These are phyloP conservation scores for Phoma sp. DNA, from an alignment of 2,329 filamentous ascomycete species.

Conservation along the genomic window DNA sequence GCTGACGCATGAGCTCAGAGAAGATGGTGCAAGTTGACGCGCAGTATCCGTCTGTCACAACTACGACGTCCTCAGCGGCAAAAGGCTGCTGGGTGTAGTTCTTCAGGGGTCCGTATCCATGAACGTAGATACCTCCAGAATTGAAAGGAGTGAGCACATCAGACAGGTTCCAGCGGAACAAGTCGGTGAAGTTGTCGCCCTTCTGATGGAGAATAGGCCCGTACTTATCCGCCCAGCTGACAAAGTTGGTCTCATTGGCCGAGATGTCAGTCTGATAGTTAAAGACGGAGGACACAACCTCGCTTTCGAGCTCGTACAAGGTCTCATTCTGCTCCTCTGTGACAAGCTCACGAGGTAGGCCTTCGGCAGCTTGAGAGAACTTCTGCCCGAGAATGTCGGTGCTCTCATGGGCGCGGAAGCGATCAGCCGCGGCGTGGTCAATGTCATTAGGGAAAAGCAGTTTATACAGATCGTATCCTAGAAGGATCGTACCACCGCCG, in stretches of 20 bases:
- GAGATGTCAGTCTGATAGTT: constrained; percentile 56
- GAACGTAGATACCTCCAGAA: constrained; percentile 42
- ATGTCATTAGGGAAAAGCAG: constrained; percentile 58
- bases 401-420: constrained; percentile 58
- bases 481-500: constrained; percentile 63
- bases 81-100: constrained; percentile 60
- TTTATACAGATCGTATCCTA: constrained; percentile 68
- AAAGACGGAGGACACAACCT: constrained; percentile 51
- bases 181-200: constrained; percentile 63
- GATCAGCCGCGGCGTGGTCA: constrained; percentile 57
- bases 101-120: constrained; percentile 42
- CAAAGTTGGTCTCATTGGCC: constrained; percentile 57
- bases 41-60: constrained; percentile 61
- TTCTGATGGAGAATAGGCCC: constrained; percentile 49
- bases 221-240: constrained; percentile 55
- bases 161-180: constrained; percentile 60
- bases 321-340: constrained; percentile 46
- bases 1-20: constrained; percentile 59
- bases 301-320: constrained; percentile 30
- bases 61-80: constrained; percentile 62
- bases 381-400: constrained; percentile 54
- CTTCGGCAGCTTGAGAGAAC: constrained; percentile 41
- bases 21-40: constrained; percentile 67
- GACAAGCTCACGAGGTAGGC: constrained; percentile 39
- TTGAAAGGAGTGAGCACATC: constrained; percentile 47